Evolutionary conservation across 2,329 filamentous ascomycete genomes (phyloP), one percentile per base, ranked within the genome.

Genomic region (Diaporthe ilicicola): DNA sequence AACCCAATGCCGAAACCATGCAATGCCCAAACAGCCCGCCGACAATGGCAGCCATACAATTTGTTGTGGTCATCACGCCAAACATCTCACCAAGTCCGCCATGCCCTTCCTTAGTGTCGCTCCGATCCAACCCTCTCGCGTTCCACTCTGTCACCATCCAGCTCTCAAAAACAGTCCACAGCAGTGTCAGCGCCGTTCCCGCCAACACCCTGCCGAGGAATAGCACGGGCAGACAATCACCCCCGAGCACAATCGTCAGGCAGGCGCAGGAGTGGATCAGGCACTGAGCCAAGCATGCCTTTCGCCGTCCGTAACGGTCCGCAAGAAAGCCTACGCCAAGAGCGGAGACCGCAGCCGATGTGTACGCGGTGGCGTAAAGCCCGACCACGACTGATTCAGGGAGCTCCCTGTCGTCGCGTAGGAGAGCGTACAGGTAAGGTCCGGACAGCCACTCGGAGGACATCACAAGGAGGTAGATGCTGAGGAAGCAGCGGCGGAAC

Each of bases 61-160:
- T 89, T 24, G 84, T 73, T 1, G 82, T 85, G 4, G 85, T 85
- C 82, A 86, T 85, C 17, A 81, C 72, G 7, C 85, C 86, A 76
- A 88, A 88, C 77, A 89, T 83, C 37, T 80, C 79, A 64, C 83
- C 83, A 70, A 89, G 76, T n/a, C 80, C 80, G 19, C 81, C 80
- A 1, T 74, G 59, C 17, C 78, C 78, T 9, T 10, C 51, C 22
- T 64, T 62, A 3, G n/a, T 51, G 3, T 29, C 55, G 10, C 17
- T 22, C 37, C 79, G 78, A 51, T 82, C 81, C 9, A 88, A 73
- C 15, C 81, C 81, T 29, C 84, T 79, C 51, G 81, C 79, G 61
- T 87, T 84, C 74, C 84, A 88, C 75, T 89, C 87, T 5, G 86
- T 84, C 32, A 90, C 84, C 81, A 90, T 86, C 88, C 88, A 90